Percentiles rank a stretch among this genome's conserved stretches.
Conservation (phyloP, 257 asterid genomes). For the Plantago elongata region DNA sequence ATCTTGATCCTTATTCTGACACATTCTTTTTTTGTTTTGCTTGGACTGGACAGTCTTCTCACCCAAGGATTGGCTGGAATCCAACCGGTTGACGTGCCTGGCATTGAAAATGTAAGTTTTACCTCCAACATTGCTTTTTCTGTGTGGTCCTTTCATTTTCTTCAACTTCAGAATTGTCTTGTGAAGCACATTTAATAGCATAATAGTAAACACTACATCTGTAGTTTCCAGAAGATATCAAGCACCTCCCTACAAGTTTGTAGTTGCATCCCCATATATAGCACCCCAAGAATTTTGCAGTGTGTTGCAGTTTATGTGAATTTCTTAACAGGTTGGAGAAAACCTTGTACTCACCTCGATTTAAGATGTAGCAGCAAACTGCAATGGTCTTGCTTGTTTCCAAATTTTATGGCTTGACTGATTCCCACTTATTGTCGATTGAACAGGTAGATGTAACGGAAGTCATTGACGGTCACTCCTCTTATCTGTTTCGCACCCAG, state of each 20-base stretch:
- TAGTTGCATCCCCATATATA: not conserved
- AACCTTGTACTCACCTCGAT: not conserved
- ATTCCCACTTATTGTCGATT: not conserved
- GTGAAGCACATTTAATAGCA: not conserved
- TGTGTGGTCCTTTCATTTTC: no score
- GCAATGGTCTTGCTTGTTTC: not conserved
- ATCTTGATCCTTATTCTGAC: conserved; percentile 1
- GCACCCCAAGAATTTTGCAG: not conserved
- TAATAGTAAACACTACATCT: not conserved
- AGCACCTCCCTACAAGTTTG: not conserved
- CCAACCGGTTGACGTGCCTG: conserved; percentile 81
- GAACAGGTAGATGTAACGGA: conserved; percentile 77
- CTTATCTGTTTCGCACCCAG: conserved; percentile 73
- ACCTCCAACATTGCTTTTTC: not conserved
- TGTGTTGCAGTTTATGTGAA: not conserved
- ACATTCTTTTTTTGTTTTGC: not conserved
- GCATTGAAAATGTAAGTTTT: conserved; percentile 72
- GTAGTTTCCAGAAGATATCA: not conserved
- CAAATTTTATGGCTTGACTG: not conserved
- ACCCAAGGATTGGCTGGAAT: conserved; percentile 96
- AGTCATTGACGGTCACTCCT: conserved; percentile 83
- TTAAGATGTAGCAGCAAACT: no score
- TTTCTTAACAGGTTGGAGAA: not conserved
- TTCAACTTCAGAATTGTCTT: no score
- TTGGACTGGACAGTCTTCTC: conserved; percentile 65